Evolutionary conservation across 768 basidiomycete species (phyloP).

Genomic region (Suillus clintonianus): DNA sequence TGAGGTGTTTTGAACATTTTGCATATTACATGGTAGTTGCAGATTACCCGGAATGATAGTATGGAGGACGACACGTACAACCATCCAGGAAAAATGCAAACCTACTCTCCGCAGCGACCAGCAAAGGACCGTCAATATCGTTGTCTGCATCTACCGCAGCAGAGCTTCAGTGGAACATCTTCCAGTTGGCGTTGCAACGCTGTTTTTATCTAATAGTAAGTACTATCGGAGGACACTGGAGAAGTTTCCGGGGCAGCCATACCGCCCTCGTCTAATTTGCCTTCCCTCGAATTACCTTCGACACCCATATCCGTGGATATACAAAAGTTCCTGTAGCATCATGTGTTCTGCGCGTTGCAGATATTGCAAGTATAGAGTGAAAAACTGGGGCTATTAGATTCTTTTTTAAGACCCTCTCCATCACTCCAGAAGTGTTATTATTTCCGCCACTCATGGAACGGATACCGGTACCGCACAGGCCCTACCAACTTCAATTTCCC

Average conservation of each 20-base stretch:
- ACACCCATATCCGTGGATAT: background rate
- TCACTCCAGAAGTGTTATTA: background rate
- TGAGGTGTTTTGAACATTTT: too few species aligned
- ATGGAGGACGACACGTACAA: too few species aligned
- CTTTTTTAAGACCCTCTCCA: background rate
- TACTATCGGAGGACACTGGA: background rate
- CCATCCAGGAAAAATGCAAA: background rate
- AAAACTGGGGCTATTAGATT: background rate
- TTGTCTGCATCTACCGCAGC: background rate
- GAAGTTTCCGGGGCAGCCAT: background rate
- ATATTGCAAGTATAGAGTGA: background rate
- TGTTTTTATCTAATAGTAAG: background rate
- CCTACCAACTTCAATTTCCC: background rate
- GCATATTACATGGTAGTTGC: too few species aligned
- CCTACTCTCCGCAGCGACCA: background rate
- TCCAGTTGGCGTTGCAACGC: background rate
- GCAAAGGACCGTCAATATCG: background rate
- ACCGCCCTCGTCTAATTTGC: background rate
- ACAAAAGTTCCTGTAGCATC: background rate
- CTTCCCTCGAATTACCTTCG: background rate
- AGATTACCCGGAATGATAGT: too few species aligned
- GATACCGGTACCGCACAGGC: background rate
- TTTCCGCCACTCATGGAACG: background rate
- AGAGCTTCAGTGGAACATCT: background rate
- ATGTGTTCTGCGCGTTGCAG: background rate